Evolutionary conservation across 169 alveolate species (phyloP).

Genomic region (Eimeria sp.): DNA sequence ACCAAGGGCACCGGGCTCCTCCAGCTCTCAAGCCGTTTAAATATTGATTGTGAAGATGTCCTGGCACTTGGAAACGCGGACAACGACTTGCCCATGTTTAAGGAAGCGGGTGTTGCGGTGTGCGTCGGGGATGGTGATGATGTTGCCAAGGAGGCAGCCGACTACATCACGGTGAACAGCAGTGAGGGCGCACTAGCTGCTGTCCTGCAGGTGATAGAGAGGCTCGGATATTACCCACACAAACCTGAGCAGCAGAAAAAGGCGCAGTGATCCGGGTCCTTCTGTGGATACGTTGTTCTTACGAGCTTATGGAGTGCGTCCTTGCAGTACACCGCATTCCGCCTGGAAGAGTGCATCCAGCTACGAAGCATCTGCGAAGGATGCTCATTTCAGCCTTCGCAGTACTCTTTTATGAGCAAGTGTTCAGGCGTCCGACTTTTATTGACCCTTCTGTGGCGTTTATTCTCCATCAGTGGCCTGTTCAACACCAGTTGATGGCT

Average conservation of each 20-base stretch:
- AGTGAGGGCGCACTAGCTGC: constrained; percentile 45
- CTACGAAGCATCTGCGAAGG: constrained; percentile 12
- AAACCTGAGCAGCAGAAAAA: background rate
- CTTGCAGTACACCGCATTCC: background rate
- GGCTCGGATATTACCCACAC: constrained; percentile 36
- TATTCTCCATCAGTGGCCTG: background rate
- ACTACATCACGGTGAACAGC: constrained; percentile 30
- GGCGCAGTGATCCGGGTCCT: constrained; percentile 4
- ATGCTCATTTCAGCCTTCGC: background rate
- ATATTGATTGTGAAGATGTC: constrained; percentile 83
- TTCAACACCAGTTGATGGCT: too few species aligned
- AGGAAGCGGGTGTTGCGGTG: constrained; percentile 84
- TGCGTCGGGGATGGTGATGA: constrained; percentile 85
- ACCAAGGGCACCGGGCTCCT: constrained; percentile 44
- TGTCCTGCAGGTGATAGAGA: constrained; percentile 22
- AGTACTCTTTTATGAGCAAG: background rate
- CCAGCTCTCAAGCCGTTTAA: background rate
- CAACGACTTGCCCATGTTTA: constrained; percentile 88
- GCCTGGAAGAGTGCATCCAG: background rate
- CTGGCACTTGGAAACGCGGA: constrained; percentile 89
- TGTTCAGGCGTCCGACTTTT: background rate
- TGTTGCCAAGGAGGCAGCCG: constrained; percentile 51
- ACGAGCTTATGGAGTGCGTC: background rate
- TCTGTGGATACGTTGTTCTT: background rate
- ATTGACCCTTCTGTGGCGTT: background rate